Evolutionary conservation across 2,329 filamentous ascomycete species (phyloP), one percentile per base, ranked within the genome.

Genomic region (Botrytis hyacinthi): DNA sequence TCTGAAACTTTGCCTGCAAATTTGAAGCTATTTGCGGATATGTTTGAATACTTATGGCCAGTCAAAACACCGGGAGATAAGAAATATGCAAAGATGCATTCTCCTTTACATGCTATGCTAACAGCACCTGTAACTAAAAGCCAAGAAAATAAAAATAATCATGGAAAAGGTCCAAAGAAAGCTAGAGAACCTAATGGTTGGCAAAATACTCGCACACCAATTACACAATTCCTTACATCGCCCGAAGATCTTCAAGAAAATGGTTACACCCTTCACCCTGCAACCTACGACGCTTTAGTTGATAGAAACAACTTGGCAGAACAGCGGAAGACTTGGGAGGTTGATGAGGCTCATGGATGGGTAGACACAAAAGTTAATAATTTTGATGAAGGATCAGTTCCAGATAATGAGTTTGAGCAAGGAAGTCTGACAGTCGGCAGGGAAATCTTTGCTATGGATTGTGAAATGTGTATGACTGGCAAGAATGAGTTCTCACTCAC

Each of bases 401-500:
- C 91, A 3, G 92, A 94, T 69, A 82, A 83, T 8, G 89, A 94
- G 71, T 90, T 97, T 74, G 87, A 97, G 82, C 84, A 91, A 77
- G 95, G 94, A 72, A 95, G 94, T 81, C 84, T 97, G 73, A 97
- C 94, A 0, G 93, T 90, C 44, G 96, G 95, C 51, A 89, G 94
- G 75, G 88, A 91, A 54, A 85, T 98, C 18, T 85, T 97, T 67
- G 92, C 94, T 1, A 86, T 99, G 72, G 96, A 99, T 81, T 99
- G 96, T 83, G 96, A 99, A 83, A 99, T 99, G 96, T 97, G 95
- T 81, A 91, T 94, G 83, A 97, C 94, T 3, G 92, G 91, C 74
- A 90, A 92, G 75, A 90, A 90, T 66, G 89, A 93, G 76, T 93
- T 92, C 76, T 93, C 95, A 51, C 89, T 99, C 61, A 97, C 96